Evolutionary conservation across 768 basidiomycete species (phyloP).

Genomic region (Dendrothele bispora): DNA sequence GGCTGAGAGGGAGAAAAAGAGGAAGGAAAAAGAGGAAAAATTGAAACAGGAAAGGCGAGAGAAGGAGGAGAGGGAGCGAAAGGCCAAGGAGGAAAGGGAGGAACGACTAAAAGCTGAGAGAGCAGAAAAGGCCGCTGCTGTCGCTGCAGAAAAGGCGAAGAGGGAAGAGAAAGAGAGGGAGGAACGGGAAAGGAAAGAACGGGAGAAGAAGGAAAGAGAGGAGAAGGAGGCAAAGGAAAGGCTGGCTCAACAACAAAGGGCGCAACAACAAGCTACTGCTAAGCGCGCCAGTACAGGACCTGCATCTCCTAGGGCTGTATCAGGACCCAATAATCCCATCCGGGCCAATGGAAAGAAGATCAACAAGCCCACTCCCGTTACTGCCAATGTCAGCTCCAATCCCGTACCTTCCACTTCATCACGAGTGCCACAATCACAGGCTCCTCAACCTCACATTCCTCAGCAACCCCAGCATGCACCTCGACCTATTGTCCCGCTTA

Average conservation of each 20-base stretch:
- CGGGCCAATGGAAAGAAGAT: constrained; percentile 21
- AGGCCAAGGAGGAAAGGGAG: constrained; percentile 41
- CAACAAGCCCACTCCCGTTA: constrained; percentile 19
- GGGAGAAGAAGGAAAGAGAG: neutral
- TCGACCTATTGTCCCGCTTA: constrained; percentile 9
- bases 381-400: constrained; percentile 17
- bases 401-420: neutral
- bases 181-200: constrained; percentile 1
- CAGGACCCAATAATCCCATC: constrained; percentile 10
- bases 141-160: neutral
- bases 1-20: constrained; percentile 71
- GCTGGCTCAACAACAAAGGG: too few species aligned
- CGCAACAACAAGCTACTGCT: neutral
- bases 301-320: neutral
- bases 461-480: constrained; percentile 33
- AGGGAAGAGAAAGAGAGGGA: neutral
- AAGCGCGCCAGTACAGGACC: neutral
- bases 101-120: constrained; percentile 41
- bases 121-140: constrained; percentile 21
- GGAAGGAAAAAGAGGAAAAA: constrained; percentile 73
- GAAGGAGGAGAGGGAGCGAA: constrained; percentile 53
- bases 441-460: constrained; percentile 27
- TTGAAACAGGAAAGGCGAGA: constrained; percentile 71
- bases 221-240: neutral
- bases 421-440: constrained; percentile 1